Conservation (phyloP, 192 early-diverging fungal species). For the Gaertneriomyces semiglobifer region DNA sequence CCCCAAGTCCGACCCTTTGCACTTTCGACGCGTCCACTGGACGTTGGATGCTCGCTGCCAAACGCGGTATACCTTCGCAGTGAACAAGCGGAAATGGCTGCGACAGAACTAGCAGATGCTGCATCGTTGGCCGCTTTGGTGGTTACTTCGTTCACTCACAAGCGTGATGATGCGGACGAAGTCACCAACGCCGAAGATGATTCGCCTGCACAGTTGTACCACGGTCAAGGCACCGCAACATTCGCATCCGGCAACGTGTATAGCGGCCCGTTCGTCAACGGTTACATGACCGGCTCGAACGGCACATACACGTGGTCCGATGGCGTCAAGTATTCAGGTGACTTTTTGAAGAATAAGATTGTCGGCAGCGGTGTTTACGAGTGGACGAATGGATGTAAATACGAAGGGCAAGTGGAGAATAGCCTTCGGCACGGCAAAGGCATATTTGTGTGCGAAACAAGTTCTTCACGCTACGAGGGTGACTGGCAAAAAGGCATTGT, state of each 20-base stretch:
- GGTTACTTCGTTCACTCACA: neutral
- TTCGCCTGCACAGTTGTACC: neutral
- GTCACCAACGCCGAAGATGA: constrained; percentile 6
- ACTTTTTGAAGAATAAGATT: constrained; percentile 47
- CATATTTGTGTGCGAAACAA: constrained; percentile 26
- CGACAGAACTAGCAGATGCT: too few species aligned
- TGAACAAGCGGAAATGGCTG: too few species aligned
- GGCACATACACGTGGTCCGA: constrained; percentile 47
- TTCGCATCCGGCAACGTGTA: constrained; percentile 43
- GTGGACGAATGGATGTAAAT: constrained; percentile 46
- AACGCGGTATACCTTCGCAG: too few species aligned
- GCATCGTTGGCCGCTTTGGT: constrained; percentile 7
- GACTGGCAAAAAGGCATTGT: constrained; percentile 48
- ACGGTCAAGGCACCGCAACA: constrained; percentile 29
- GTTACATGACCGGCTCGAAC: constrained; percentile 42
- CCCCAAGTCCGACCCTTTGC: too few species aligned
- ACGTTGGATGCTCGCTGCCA: too few species aligned
- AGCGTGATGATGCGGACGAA: constrained; percentile 2
- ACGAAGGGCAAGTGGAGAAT: constrained; percentile 46
- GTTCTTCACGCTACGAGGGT: constrained; percentile 34
- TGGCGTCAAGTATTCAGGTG: constrained; percentile 42
- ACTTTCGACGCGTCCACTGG: too few species aligned
- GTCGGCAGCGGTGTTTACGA: constrained; percentile 40
- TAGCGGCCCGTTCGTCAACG: constrained; percentile 35
- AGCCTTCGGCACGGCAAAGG: constrained; percentile 47